Evolutionary conservation across 768 basidiomycete species (phyloP).

Genomic region (Amanita pallidorosea): DNA sequence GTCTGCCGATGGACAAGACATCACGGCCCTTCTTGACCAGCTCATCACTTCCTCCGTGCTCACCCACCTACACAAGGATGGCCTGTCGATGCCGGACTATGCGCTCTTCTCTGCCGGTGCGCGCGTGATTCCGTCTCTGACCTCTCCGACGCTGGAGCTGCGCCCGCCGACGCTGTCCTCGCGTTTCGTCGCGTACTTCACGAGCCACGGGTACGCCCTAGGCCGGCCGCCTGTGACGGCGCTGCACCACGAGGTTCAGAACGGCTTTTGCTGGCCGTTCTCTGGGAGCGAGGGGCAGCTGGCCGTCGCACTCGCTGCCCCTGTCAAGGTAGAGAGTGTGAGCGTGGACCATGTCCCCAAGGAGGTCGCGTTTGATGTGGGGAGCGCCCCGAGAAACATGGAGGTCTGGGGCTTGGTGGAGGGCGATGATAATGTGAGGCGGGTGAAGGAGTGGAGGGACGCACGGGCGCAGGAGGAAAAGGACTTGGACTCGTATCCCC

Average conservation of each 20-base stretch:
- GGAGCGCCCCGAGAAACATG: conserved; percentile 75
- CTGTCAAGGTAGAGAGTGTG: conserved; percentile 62
- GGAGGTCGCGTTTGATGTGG: conserved; percentile 74
- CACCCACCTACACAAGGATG: conserved; percentile 59
- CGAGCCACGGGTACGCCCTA: conserved; percentile 48
- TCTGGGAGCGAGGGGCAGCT: conserved; percentile 67
- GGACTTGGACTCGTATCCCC: conserved; percentile 27
- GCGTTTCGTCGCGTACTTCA: conserved; percentile 43
- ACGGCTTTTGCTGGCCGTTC: conserved; percentile 94
- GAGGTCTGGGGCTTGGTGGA: conserved; percentile 90
- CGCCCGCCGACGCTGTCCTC: conserved; percentile 37
- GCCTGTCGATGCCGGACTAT: conserved; percentile 73
- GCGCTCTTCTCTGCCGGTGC: conserved; percentile 81
- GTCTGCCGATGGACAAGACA: conserved; percentile 63
- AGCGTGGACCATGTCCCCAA: conserved; percentile 84
- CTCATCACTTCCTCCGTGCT: conserved; percentile 73
- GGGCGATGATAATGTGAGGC: conserved; percentile 57
- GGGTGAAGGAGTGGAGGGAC: conserved; percentile 44
- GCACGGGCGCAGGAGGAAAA: conserved; percentile 18
- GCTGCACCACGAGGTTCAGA: conserved; percentile 74
- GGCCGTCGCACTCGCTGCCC: conserved; percentile 70
- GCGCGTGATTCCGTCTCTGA: conserved; percentile 70
- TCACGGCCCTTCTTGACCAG: conserved; percentile 55
- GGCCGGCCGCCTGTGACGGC: conserved; percentile 83
- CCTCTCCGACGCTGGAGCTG: conserved; percentile 69